Conservation (phyloP, 2,329 filamentous ascomycete genomes). For the Moelleriella libera region DNA sequence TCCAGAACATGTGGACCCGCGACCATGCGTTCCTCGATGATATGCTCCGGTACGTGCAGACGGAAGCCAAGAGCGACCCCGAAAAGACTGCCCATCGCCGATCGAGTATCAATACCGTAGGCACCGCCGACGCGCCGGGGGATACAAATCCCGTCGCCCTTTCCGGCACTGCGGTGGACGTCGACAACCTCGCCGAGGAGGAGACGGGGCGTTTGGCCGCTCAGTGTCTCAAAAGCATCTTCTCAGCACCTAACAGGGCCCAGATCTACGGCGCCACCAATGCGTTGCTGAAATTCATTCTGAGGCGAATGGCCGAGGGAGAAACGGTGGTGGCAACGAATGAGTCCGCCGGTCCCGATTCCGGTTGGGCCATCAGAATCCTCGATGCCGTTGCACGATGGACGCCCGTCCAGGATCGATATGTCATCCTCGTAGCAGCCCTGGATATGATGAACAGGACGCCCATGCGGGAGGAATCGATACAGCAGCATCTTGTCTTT, state of each 20-base stretch:
- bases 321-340: conserved; percentile 38
- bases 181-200: conserved; percentile 80
- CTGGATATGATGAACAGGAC: conserved; percentile 62
- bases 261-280: conserved; percentile 69
- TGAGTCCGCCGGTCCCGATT: conserved; percentile 25
- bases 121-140: conserved; percentile 44
- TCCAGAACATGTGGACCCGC: conserved; percentile 74
- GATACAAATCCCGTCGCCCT: conserved; percentile 57
- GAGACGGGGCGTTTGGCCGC: conserved; percentile 75
- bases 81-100: conserved; percentile 52
- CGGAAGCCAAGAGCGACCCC: conserved; percentile 53
- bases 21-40: conserved; percentile 54
- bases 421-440: conserved; percentile 71
- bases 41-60: conserved; percentile 51
- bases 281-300: conserved; percentile 62
- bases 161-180: conserved; percentile 71
- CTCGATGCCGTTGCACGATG: conserved; percentile 70
- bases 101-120: conserved; percentile 66
- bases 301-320: conserved; percentile 38
- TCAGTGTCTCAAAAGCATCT: conserved; percentile 76
- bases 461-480: conserved; percentile 53
- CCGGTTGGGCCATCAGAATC: conserved; percentile 69
- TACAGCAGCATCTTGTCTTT: conserved; percentile 62
- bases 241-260: conserved; percentile 64
- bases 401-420: conserved; percentile 89